Percentiles rank a stretch among this genome's conserved stretches.
phyloP scores from a whole-genome alignment of 495 filamentous ascomycete species.

The Aspergillus haitiensis region DNA sequence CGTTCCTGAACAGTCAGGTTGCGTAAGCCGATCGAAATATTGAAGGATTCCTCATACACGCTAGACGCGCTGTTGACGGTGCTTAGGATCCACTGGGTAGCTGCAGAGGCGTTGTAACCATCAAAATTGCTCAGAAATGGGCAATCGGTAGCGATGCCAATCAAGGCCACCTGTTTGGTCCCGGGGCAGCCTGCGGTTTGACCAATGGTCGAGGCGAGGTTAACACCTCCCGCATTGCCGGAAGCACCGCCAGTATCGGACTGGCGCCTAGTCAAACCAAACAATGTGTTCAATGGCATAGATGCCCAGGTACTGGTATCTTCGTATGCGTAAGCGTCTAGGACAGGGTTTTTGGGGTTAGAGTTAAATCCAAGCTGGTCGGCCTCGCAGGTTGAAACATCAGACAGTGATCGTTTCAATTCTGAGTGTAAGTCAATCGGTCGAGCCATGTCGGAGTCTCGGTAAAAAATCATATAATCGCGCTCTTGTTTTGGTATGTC shows the following conservation, averaged over 20 bases:
- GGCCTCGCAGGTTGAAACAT: constrained; percentile 55
- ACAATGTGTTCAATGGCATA: constrained; percentile 55
- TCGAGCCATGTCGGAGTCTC: constrained; percentile 78
- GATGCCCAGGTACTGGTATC: constrained; percentile 51
- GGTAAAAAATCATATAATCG: constrained; percentile 88
- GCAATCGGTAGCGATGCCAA: constrained; percentile 93
- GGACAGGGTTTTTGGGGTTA: constrained; percentile 65
- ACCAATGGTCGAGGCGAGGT: constrained; percentile 79
- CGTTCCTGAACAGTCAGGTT: constrained; percentile 75
- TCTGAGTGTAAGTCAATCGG: constrained; percentile 43
- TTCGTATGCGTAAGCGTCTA: constrained; percentile 43
- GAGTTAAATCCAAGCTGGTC: constrained; percentile 72
- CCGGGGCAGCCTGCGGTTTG: constrained; percentile 78
- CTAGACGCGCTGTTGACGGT: constrained; percentile 84
- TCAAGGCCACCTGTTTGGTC: constrained; percentile 83
- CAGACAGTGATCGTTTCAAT: constrained; percentile 49
- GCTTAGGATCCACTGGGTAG: constrained; percentile 71
- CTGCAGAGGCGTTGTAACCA: constrained; percentile 51
- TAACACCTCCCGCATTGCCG: constrained; percentile 82
- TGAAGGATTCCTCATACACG: constrained; percentile 87
- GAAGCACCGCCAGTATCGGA: constrained; percentile 54
- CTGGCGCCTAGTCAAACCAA: constrained; percentile 54
- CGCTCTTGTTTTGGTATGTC: constrained; percentile 55
- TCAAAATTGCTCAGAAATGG: constrained; percentile 73
- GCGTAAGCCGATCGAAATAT: constrained; percentile 84